Percentiles rank a stretch among this genome's conserved stretches.
Conservation (phyloP, 495 filamentous ascomycete species). For the Aspergillus saccharolyticus region DNA sequence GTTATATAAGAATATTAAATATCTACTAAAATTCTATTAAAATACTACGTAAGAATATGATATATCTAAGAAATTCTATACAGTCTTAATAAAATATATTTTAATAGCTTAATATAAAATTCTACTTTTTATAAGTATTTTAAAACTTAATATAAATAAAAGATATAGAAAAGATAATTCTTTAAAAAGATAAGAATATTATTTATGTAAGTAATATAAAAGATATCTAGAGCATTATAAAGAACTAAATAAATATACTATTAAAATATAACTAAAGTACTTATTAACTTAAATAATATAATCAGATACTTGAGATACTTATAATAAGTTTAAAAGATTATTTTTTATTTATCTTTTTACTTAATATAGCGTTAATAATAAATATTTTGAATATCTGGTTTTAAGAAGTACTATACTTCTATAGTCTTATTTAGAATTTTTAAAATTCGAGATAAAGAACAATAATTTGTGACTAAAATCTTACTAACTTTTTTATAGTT, state of each 20-base stretch:
- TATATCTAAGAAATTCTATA: background rate
- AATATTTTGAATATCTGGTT: background rate
- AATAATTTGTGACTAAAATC: conserved; percentile 4
- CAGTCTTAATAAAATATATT: background rate
- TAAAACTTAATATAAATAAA: background rate
- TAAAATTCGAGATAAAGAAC: background rate
- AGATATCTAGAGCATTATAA: background rate
- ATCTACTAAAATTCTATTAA: background rate
- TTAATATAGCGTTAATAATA: conserved; percentile 1
- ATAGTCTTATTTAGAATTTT: background rate
- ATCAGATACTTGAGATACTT: background rate
- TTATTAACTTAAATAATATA: background rate
- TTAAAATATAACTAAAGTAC: background rate
- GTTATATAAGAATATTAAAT: background rate
- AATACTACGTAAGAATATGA: background rate
- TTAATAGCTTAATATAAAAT: background rate
- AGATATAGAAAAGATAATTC: background rate
- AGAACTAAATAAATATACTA: background rate
- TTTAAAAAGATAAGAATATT: conserved; percentile 1
- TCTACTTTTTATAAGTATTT: background rate
- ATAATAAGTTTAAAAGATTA: background rate
- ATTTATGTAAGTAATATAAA: background rate
- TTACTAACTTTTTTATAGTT: conserved; percentile 10
- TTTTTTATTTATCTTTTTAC: background rate
- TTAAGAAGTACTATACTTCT: background rate